Base-by-base conservation (phyloP, 2,329 filamentous ascomycete species). In the Piedraia hortae region DNA sequence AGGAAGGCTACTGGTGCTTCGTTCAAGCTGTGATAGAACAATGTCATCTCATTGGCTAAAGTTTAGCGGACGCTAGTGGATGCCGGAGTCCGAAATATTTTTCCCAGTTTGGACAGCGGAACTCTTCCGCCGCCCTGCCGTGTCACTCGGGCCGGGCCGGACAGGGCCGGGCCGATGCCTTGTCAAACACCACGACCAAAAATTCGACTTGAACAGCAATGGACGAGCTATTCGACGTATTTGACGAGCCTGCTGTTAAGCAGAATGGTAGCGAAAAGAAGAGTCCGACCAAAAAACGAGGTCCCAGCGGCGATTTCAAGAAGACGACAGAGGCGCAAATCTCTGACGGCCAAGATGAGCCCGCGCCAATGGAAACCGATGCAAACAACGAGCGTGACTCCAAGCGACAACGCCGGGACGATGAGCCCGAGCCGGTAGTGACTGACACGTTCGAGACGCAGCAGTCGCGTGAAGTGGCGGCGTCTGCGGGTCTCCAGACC, bases 381-480 rank as follows among this genome's bases (percentile, higher is more conserved):
- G 29, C 11, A 10, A 7, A n/a, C 4, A n/a, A 6, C 12, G 19
- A 48, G 19, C 53, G 56, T 24, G 51, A 63, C 20, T 47, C 41
- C 28, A 77, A 75, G 45, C 63, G 70, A 33, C 54, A 63, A 39
- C 61, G 66, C 34, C 53, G 50, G 34, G 56, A 66, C 30, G 50
- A 56, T 24, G 71, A 70, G 36, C 62, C 62, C 6, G 70, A 69
- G 29, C 75, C 82, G 4, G 68, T 93, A 20, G 62, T 93, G 35
- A 78, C 82, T 10, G 85, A 97, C 50, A 66, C 70, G 7, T 97
- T 97, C 45, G 68, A 93, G 51, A 93, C 85, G 7, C 80, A 85
- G 40, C 68, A 90, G 48, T 88, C 80, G 31, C 62, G 82, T 54
- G 75, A 93, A 46, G 61, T 97, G 17, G 75, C 72, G 11, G 71